These are phyloP conservation scores for Hypomyces perniciosus DNA, from an alignment of 2,329 filamentous ascomycete genomes.

Conservation along the genomic window DNA sequence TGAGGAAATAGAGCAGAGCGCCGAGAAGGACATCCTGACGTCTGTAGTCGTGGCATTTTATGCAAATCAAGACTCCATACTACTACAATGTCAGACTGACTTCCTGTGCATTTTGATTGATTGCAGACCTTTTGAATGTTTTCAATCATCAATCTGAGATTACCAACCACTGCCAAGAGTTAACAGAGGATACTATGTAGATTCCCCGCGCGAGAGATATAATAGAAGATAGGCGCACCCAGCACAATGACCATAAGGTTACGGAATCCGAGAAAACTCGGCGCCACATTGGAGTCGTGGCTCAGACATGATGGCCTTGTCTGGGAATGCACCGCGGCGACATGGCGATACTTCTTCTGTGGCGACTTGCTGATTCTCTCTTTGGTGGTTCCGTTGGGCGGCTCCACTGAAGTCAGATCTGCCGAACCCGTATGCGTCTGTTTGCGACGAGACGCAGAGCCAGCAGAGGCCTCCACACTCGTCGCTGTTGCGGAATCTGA, in stretches of 20 bases:
- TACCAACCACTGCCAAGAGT: constrained; percentile 67
- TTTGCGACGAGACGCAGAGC: constrained; percentile 22
- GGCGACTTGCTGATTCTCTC: constrained; percentile 18
- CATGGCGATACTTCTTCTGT: constrained; percentile 76
- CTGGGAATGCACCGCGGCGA: constrained; percentile 75
- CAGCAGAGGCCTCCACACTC: constrained; percentile 26
- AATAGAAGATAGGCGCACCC: constrained; percentile 44
- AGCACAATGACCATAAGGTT: constrained; percentile 95
- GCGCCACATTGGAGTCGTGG: constrained; percentile 66
- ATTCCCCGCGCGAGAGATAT: background rate
- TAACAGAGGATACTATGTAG: constrained; percentile 9
- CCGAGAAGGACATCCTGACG: constrained; percentile 71
- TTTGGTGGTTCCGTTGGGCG: constrained; percentile 18
- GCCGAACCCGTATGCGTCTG: constrained; percentile 11
- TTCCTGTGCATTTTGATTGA: background rate
- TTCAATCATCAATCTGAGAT: constrained; percentile 89
- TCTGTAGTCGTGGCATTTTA: constrained; percentile 83
- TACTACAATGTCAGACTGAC: constrained; percentile 29
- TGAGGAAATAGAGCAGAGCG: constrained; percentile 72
- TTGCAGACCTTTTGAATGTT: constrained; percentile 78
- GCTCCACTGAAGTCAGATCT: constrained; percentile 24
- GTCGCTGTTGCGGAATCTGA: constrained; percentile 40
- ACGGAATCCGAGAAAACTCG: constrained; percentile 88
- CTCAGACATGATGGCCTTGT: constrained; percentile 74
- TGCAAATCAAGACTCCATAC: constrained; percentile 93